Evolutionary conservation across 2,329 filamentous ascomycete species (phyloP).

Genomic region (Ophiocordyceps camponoti-saundersi): DNA sequence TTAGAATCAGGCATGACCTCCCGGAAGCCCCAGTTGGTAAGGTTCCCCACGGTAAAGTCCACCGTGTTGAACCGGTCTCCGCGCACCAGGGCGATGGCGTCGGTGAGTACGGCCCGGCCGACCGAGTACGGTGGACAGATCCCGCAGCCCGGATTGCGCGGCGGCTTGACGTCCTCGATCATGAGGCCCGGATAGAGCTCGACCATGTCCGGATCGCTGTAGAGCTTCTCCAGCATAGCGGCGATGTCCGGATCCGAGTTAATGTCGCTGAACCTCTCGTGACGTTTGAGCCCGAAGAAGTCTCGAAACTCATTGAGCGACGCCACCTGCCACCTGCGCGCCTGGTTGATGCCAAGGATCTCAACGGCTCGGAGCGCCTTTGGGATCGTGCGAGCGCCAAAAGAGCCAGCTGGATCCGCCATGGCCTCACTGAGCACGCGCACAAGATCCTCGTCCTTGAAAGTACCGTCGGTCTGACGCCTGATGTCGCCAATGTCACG

Average conservation of each 20-base stretch:
- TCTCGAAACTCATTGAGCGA: conserved; percentile 48
- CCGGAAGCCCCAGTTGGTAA: conserved; percentile 27
- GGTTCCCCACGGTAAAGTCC: conserved; percentile 22
- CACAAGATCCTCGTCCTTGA: conserved; percentile 40
- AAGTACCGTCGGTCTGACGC: conserved; percentile 30
- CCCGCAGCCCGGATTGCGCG: conserved; percentile 32
- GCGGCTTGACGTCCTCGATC: conserved; percentile 37
- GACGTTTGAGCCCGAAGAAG: conserved; percentile 41
- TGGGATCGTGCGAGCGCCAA: conserved; percentile 42
- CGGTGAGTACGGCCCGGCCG: conserved; percentile 38
- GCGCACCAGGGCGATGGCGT: conserved; percentile 41
- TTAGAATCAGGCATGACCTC: conserved; percentile 12
- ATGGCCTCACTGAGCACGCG: conserved; percentile 38
- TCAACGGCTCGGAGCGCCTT: conserved; percentile 42
- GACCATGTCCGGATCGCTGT: conserved; percentile 46
- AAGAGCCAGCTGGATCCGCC: conserved; percentile 41
- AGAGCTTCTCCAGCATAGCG: conserved; percentile 37
- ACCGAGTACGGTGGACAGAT: conserved; percentile 35
- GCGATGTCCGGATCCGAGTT: conserved; percentile 39
- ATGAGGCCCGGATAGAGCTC: conserved; percentile 55
- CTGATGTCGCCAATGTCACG: conserved; percentile 31
- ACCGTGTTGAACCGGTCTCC: conserved; percentile 42
- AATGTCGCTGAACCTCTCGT: conserved; percentile 40
- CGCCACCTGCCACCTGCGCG: conserved; percentile 41
- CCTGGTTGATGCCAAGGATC: conserved; percentile 43